Conservation (phyloP, 2,329 filamentous ascomycete genomes). For the Colletotrichum graminicola region DNA sequence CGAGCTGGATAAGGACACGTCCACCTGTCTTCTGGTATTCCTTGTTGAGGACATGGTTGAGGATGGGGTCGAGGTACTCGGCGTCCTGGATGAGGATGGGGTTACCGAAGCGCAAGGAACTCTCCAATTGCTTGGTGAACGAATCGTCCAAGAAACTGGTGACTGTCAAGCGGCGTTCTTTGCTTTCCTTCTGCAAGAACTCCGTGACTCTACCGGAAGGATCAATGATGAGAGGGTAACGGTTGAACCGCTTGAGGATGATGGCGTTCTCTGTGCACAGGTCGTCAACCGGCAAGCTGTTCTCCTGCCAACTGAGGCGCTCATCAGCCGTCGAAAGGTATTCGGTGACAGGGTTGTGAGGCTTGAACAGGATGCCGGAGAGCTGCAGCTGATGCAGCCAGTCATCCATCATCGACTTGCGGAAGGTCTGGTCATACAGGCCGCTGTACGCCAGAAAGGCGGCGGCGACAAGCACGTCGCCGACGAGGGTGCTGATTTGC, state of each 20-base stretch:
- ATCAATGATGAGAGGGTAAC: constrained; percentile 98
- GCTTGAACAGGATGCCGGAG: constrained; percentile 94
- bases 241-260: constrained; percentile 96
- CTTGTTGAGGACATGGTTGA: constrained; percentile 99
- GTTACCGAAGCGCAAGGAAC: constrained; percentile 96
- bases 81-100: constrained; percentile 98
- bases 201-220: constrained; percentile 95
- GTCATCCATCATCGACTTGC: constrained; percentile 97
- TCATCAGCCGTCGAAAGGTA: constrained; percentile 98
- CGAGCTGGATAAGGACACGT: constrained; percentile 96
- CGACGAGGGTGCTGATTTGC: constrained; percentile 95
- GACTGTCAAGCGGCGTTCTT: constrained; percentile 91
- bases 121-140: constrained; percentile 98
- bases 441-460: constrained; percentile 97
- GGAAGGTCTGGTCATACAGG: constrained; percentile 97
- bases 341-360: constrained; percentile 93
- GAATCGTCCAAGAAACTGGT: constrained; percentile 98
- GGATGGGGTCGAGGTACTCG: constrained; percentile 94
- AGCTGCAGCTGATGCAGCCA: constrained; percentile 94
- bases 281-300: constrained; percentile 93
- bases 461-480: constrained; percentile 95
- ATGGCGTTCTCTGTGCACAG: constrained; percentile 99
- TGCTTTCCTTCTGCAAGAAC: constrained; percentile 94
- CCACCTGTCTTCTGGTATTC: constrained; percentile 99
- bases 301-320: constrained; percentile 93